A percentile compares a stretch with the other conserved stretches of the same genome.
Conservation (phyloP, 192 early-diverging fungal species). For the Cetraspora pellucida region DNA sequence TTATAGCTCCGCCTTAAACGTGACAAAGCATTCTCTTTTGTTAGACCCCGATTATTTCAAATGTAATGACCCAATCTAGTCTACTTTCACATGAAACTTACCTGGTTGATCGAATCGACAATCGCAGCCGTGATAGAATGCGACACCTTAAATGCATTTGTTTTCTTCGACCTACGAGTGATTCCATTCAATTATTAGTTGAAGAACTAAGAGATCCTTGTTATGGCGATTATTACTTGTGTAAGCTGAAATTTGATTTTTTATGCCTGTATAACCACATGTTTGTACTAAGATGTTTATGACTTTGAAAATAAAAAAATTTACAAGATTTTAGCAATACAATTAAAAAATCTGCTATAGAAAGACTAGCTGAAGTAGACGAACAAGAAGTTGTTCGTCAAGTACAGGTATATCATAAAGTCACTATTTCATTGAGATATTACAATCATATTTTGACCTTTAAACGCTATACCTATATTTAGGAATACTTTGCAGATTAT, state of each 20-base stretch:
- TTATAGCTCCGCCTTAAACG: background rate
- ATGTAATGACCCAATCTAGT: conserved; percentile 90
- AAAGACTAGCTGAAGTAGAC: conserved; percentile 93
- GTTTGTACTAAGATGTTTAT: background rate
- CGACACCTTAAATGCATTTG: conserved; percentile 93
- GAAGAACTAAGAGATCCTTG: conserved; percentile 90
- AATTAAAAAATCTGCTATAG: conserved; percentile 88
- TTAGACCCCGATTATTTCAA: conserved; percentile 91
- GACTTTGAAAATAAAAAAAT: background rate
- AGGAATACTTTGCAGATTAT: conserved; percentile 95
- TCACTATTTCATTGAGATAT: background rate
- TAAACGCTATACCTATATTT: background rate
- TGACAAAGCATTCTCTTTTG: background rate
- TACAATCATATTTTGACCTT: background rate
- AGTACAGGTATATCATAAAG: conserved; percentile 69
- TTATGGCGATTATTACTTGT: conserved; percentile 97
- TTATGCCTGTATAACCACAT: background rate
- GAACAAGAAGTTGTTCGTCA: conserved; percentile 92
- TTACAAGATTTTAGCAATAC: conserved; percentile 88
- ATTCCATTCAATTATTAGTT: conserved; percentile 82
- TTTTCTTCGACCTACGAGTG: conserved; percentile 84
- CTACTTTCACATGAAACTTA: conserved; percentile 92
- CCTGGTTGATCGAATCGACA: conserved; percentile 92
- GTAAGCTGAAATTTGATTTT: conserved; percentile 44
- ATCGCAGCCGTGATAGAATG: conserved; percentile 84